Conservation (phyloP, 768 basidiomycete genomes). For the Lyophyllum decastes region DNA sequence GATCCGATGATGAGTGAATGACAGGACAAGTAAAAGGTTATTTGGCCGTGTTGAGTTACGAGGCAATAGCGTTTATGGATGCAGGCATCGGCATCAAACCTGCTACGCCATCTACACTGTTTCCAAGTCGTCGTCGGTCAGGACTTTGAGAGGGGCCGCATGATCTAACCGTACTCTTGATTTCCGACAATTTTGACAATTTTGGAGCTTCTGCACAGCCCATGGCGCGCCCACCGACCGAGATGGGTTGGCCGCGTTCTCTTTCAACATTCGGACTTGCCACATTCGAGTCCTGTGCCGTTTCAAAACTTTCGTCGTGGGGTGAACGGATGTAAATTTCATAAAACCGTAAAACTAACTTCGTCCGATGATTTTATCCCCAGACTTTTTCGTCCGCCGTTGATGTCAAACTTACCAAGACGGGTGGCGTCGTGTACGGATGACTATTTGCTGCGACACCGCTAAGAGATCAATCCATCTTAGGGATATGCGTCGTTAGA, state of each 20-base stretch:
- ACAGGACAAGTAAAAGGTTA: not conserved
- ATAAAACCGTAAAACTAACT: not conserved
- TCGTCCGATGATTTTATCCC: not conserved
- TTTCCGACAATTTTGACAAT: not conserved
- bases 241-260: not conserved
- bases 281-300: not conserved
- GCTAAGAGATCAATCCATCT: not conserved
- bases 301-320: not conserved
- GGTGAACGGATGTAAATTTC: not conserved
- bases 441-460: constrained; percentile 8
- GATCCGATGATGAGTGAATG: constrained; percentile 8
- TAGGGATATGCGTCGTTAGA: not conserved
- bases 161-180: not conserved
- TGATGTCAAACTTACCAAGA: not conserved
- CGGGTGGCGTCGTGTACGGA: constrained; percentile 10
- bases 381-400: not conserved
- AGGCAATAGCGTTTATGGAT: not conserved
- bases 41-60: constrained; percentile 2
- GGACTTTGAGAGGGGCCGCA: constrained; percentile 13
- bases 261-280: not conserved
- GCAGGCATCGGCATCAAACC: not conserved
- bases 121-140: not conserved
- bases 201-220: not conserved
- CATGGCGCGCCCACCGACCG: not conserved
- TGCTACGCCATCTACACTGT: not conserved